Evolutionary conservation across 805 yeast species (phyloP), one percentile per base, ranked within the genome.

Genomic region (Candida dajiaensis): DNA sequence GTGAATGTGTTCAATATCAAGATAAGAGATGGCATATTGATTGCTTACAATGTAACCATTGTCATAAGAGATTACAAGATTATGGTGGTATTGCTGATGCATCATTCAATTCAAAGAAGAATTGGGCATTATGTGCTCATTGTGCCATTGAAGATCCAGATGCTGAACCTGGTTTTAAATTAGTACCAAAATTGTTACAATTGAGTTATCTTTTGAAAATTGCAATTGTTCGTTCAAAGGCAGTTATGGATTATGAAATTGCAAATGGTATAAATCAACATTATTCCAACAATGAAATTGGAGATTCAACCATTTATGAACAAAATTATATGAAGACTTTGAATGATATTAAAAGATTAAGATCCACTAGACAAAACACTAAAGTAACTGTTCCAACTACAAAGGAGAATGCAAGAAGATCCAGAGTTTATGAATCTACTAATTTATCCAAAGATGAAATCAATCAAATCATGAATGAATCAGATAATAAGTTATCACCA

Each of bases 1-100:
- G 83, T 54, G 75, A 76, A n/a, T 92, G 98, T 66, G 68, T 81
- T 15, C 74, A 73, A 40, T 77, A 72, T 53, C 70, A 70, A 19
- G 80, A 80, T 31, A 68, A 70, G 42, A 76, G 97, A 55, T 92
- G 97, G 97, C 99, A 94, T 62, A 48, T 72, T 13, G 68, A 74
- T 25, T 94, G 99, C 65, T 74, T 92, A 38, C 57, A 63, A 10
- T 92, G 98, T 58, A 64, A 77, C 0, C 59, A 61, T 9, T 90
- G 97, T 62, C 58, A 64, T 13, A 72, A 73, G 37, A 45, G 50
- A 0, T 66, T 80, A 6, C 60, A 62, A 5, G 51, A 61, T 0
- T 62, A 61, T 25, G 69, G 70, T 38, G 71, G 75, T n/a, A 51
- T 72, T 15, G 62, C 66, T 15, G 80, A 74, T 43, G 70, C 80